Percentiles rank a stretch among this genome's conserved stretches.
Conservation (phyloP, 495 filamentous ascomycete species). For the Annulohypoxylon maeteangense region DNA sequence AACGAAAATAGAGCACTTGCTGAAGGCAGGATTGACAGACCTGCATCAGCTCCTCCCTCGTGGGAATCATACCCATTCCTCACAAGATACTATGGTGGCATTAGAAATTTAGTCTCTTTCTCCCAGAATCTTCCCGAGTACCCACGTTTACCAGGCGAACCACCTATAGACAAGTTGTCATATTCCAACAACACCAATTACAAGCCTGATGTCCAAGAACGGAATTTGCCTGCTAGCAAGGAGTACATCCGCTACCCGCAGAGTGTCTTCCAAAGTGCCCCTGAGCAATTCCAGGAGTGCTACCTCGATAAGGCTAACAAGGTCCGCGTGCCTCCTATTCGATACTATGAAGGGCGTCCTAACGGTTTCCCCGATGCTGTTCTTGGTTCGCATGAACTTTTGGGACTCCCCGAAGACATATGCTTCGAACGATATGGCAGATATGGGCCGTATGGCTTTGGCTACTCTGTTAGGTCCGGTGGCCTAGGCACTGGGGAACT, state of each 20-base stretch:
- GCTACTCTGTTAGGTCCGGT: conserved; percentile 79
- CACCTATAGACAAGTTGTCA: conserved; percentile 44
- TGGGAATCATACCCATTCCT: conserved; percentile 89
- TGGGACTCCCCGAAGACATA: conserved; percentile 84
- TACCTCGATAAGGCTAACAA: conserved; percentile 73
- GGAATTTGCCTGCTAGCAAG: conserved; percentile 57
- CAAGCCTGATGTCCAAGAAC: conserved; percentile 39
- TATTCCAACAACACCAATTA: conserved; percentile 45
- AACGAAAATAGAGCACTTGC: conserved; percentile 69
- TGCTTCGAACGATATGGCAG: conserved; percentile 95
- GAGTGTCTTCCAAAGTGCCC: conserved; percentile 40
- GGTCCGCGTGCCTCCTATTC: conserved; percentile 72
- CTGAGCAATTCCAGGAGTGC: conserved; percentile 67
- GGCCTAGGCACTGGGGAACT: conserved; percentile 83
- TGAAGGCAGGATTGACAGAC: conserved; percentile 61
- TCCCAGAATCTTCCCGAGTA: conserved; percentile 78
- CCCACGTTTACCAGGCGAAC: conserved; percentile 66
- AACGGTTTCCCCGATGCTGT: conserved; percentile 83
- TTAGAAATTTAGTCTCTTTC: conserved; percentile 71
- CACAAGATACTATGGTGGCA: conserved; percentile 84
- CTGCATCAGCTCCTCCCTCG: conserved; percentile 67
- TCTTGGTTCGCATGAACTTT: conserved; percentile 81
- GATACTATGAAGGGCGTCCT: conserved; percentile 77
- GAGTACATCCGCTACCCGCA: conserved; percentile 61
- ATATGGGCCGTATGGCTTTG: conserved; percentile 88